Conservation (phyloP, 768 basidiomycete genomes). For the Boletellus ananas region DNA sequence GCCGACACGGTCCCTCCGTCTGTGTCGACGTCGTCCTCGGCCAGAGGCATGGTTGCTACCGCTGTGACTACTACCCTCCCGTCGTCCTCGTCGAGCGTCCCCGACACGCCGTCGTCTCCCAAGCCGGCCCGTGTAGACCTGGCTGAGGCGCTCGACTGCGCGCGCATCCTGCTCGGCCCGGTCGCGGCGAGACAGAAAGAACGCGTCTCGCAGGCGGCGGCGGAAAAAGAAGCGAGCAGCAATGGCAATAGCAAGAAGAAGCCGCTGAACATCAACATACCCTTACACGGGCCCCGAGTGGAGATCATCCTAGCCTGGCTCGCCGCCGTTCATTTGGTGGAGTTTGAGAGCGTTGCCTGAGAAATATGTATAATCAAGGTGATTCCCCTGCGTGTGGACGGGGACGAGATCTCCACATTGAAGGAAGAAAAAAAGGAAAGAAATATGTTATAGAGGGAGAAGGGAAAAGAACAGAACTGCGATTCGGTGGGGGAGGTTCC, state of each 20-base stretch:
- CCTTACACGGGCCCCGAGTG: conserved; percentile 81
- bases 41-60: not conserved
- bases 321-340: conserved; percentile 73
- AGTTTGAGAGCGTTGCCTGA: conserved; percentile 49
- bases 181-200: conserved; percentile 62
- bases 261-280: conserved; percentile 69
- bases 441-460: too few relatives aligned
- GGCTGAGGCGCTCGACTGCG: conserved; percentile 57
- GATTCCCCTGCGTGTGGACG: not conserved
- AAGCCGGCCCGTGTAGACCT: conserved; percentile 36
- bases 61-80: too few relatives aligned
- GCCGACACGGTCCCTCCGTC: conserved; percentile 13
- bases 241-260: conserved; percentile 50
- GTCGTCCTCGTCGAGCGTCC: not conserved
- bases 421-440: too few relatives aligned
- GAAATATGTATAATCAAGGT: not conserved
- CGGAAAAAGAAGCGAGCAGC: conserved; percentile 41
- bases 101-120: conserved; percentile 12
- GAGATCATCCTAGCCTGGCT: conserved; percentile 85
- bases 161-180: conserved; percentile 70
- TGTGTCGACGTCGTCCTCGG: conserved; percentile 24
- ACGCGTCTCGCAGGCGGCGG: conserved; percentile 48
- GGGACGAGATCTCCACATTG: too few relatives aligned
- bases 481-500: too few relatives aligned
- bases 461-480: too few relatives aligned